These are phyloP conservation scores for Hanseniaspora mollemarum DNA, from an alignment of 805 yeast genomes.

Conservation along the genomic window DNA sequence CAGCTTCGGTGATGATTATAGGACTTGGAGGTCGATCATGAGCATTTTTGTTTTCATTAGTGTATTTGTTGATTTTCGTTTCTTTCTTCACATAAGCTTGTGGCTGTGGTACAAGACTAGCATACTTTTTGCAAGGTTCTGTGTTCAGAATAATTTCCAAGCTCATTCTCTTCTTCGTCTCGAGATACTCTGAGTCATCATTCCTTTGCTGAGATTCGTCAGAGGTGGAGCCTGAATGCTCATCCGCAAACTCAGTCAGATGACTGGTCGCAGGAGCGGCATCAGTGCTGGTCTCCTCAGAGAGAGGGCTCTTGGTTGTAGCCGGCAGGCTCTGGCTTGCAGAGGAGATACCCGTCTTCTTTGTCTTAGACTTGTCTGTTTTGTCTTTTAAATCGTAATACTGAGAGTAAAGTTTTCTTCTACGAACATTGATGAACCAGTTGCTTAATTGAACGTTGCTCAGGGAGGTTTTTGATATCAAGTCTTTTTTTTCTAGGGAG, in stretches of 20 bases:
- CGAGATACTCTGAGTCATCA: background rate
- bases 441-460: slow-evolving; percentile 71
- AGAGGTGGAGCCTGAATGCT: too few species aligned
- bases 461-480: slow-evolving; percentile 61
- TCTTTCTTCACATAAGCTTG: background rate
- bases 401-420: slow-evolving; percentile 47
- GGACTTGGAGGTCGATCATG: background rate
- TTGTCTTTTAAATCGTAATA: slow-evolving; percentile 21
- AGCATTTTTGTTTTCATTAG: background rate
- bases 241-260: too few species aligned
- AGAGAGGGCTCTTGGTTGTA: background rate
- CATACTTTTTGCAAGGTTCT: background rate
- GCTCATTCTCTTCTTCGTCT: slow-evolving; percentile 10
- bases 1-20: slow-evolving; percentile 1
- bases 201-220: too few species aligned
- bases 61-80: background rate
- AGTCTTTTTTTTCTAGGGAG: slow-evolving; percentile 59
- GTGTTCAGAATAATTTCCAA: slow-evolving; percentile 7
- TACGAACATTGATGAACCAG: slow-evolving; percentile 81
- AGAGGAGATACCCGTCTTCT: background rate
- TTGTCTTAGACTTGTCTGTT: background rate
- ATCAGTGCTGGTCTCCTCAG: background rate
- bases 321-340: too few species aligned
- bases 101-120: background rate
- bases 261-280: too few species aligned